Evolutionary conservation across 2,329 filamentous ascomycete species (phyloP).

Genomic region (Cladosporium sp.): DNA sequence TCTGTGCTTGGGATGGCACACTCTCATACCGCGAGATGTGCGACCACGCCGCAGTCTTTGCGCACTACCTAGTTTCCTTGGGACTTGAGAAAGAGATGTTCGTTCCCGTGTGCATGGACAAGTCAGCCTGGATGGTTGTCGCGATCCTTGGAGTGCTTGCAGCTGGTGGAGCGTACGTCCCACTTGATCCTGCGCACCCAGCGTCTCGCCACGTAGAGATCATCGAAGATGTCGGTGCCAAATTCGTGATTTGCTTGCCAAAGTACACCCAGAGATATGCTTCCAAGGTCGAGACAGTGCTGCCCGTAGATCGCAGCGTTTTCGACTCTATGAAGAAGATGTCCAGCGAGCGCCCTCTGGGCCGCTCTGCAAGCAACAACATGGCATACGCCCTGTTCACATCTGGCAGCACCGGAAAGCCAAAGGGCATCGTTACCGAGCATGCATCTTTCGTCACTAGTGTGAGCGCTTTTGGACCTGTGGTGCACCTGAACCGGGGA

Average conservation of each 20-base stretch:
- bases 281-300: conserved; percentile 1
- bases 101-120: conserved; percentile 22
- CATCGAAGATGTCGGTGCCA: conserved; percentile 11
- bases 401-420: conserved; percentile 23
- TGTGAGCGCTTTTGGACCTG: background rate
- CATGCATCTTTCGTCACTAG: conserved; percentile 16
- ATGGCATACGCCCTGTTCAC: conserved; percentile 23
- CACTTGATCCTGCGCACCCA: conserved; percentile 22
- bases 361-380: conserved; percentile 19
- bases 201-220: conserved; percentile 12
- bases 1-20: conserved; percentile 21
- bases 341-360: conserved; percentile 14
- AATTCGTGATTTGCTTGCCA: conserved; percentile 13
- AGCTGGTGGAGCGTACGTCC: conserved; percentile 35
- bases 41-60: conserved; percentile 12
- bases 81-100: conserved; percentile 15
- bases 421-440: conserved; percentile 19
- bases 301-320: conserved; percentile 21
- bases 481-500: conserved; percentile 4
- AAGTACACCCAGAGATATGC: conserved; percentile 13
- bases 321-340: conserved; percentile 18
- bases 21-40: conserved; percentile 19
- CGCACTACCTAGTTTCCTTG: conserved; percentile 8
- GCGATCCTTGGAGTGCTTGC: conserved; percentile 42
- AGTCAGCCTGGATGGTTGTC: conserved; percentile 38